Evolutionary conservation across 2,329 filamentous ascomycete species (phyloP).

Genomic region (Aspergillus ochraceoroseus): DNA sequence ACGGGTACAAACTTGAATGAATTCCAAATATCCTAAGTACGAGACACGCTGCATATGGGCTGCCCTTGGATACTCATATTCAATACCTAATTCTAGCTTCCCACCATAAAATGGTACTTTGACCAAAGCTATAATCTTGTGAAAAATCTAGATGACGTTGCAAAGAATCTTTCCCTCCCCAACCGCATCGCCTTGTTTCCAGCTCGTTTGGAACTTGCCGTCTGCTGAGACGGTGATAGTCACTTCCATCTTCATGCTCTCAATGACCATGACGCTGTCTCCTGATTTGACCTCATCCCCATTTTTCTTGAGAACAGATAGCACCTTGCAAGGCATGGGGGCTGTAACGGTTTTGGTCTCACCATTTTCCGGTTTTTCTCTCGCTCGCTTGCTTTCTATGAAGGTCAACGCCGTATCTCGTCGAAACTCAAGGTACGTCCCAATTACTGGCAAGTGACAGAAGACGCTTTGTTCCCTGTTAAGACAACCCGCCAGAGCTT

Average conservation of each 20-base stretch:
- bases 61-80: too few species aligned
- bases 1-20: too few species aligned
- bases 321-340: slow-evolving; percentile 38
- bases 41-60: too few species aligned
- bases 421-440: slow-evolving; percentile 27
- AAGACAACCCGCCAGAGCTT: not conserved
- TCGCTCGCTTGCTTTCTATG: slow-evolving; percentile 22
- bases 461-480: slow-evolving; percentile 14
- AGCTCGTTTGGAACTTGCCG: slow-evolving; percentile 28
- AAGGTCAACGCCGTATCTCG: slow-evolving; percentile 29
- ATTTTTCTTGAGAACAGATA: slow-evolving; percentile 30
- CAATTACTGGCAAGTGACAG: slow-evolving; percentile 30
- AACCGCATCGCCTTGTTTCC: slow-evolving; percentile 32
- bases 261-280: slow-evolving; percentile 33
- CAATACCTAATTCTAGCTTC: too few species aligned
- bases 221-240: slow-evolving; percentile 27
- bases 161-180: slow-evolving; percentile 33
- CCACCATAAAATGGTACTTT: too few species aligned
- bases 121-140: too few species aligned
- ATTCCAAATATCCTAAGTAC: too few species aligned
- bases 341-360: slow-evolving; percentile 21
- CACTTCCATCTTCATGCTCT: slow-evolving; percentile 47
- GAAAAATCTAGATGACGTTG: not conserved
- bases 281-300: slow-evolving; percentile 31
- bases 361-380: slow-evolving; percentile 11